Percentiles rank a stretch among this genome's conserved stretches.
phyloP scores from a whole-genome alignment of 1,284 basidiomycete genomes.

The Sporisorium exsertum region DNA sequence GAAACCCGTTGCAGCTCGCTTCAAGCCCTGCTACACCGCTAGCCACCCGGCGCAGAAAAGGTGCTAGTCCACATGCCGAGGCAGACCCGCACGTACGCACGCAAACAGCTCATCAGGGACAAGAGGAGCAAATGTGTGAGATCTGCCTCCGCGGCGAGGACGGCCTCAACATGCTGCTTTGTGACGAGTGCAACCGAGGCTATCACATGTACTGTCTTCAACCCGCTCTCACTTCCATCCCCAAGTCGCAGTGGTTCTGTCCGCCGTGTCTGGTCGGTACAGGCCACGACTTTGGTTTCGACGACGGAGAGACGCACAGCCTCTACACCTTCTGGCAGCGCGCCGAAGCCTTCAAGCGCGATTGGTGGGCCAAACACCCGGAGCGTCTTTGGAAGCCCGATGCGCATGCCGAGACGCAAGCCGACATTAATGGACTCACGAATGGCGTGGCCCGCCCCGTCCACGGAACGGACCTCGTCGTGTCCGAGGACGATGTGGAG shows the following conservation, averaged over 20 bases:
- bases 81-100: constrained; percentile 16
- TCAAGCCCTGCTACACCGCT: constrained; percentile 34
- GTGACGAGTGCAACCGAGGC: constrained; percentile 93
- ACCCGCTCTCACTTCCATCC: constrained; percentile 85
- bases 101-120: constrained; percentile 4
- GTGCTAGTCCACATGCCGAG: constrained; percentile 39
- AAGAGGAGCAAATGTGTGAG: constrained; percentile 63
- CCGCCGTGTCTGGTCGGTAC: constrained; percentile 90
- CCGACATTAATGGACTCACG: constrained; percentile 6
- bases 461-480: constrained; percentile 72
- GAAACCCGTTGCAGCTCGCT: constrained; percentile 22
- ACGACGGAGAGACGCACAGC: constrained; percentile 95
- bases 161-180: constrained; percentile 90
- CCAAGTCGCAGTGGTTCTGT: constrained; percentile 96
- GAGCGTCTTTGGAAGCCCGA: constrained; percentile 46
- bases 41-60: constrained; percentile 30
- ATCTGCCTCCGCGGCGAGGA: constrained; percentile 82
- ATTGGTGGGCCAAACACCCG: constrained; percentile 76
- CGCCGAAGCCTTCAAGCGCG: constrained; percentile 80
- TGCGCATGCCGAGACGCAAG: not conserved
- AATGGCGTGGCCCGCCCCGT: constrained; percentile 53
- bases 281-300: constrained; percentile 98
- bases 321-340: constrained; percentile 91
- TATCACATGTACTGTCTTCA: constrained; percentile 97
- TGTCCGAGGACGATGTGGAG: constrained; percentile 91